Evolutionary conservation across 805 yeast genomes (phyloP).

Genomic region (Yamadazyma scolyti): DNA sequence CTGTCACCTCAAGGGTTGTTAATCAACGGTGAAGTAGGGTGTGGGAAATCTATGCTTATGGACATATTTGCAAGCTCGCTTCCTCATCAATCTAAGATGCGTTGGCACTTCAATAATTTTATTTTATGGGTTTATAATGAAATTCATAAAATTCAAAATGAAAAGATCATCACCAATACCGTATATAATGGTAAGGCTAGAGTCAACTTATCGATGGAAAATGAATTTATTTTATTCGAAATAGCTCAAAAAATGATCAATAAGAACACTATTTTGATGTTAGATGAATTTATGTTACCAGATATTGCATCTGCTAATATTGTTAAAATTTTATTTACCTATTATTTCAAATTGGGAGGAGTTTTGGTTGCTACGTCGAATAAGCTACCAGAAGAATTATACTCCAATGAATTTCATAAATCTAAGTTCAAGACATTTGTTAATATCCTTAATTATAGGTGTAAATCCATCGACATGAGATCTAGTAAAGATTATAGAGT

Average conservation of each 20-base stretch:
- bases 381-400: slow-evolving; percentile 67
- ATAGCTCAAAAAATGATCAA: slow-evolving; percentile 62
- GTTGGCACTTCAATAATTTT: slow-evolving; percentile 72
- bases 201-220: slow-evolving; percentile 41
- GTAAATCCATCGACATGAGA: slow-evolving; percentile 61
- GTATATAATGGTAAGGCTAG: slow-evolving; percentile 13
- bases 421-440: slow-evolving; percentile 56
- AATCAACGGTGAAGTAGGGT: slow-evolving; percentile 65
- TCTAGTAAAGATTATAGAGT: slow-evolving; percentile 54
- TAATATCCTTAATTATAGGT: slow-evolving; percentile 52
- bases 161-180: slow-evolving; percentile 34
- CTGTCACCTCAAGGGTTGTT: slow-evolving; percentile 64
- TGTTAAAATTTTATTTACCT: slow-evolving; percentile 59
- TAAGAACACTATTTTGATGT: slow-evolving; percentile 53
- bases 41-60: slow-evolving; percentile 73
- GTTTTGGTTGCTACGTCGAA: slow-evolving; percentile 73
- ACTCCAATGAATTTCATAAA: slow-evolving; percentile 61
- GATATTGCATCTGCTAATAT: slow-evolving; percentile 74
- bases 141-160: slow-evolving; percentile 52
- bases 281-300: slow-evolving; percentile 77
- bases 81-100: slow-evolving; percentile 58
- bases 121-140: slow-evolving; percentile 65
- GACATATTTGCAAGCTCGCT: slow-evolving; percentile 65
- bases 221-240: slow-evolving; percentile 63
- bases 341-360: slow-evolving; percentile 71